A percentile compares a stretch with the other conserved stretches of the same genome.
These are phyloP conservation scores for Raddia guianensis DNA, from an alignment of 176 grass and related monocot genomes.

Conservation along the genomic window DNA sequence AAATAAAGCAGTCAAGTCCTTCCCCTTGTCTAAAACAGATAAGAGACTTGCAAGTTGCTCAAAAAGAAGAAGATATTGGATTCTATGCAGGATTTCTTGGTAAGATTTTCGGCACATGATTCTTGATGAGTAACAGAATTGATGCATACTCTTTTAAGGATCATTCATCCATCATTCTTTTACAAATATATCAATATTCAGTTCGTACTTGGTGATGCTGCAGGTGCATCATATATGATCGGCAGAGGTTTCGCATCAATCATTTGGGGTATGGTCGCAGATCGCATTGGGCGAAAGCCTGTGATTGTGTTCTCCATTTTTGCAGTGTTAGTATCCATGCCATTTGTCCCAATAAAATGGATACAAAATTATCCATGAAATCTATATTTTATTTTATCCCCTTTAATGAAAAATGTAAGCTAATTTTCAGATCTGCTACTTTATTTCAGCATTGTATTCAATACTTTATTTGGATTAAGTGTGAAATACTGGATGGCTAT, in stretches of 20 bases:
- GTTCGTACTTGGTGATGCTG: neutral
- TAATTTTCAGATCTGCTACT: neutral
- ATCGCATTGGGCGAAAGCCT: slow-evolving; percentile 79
- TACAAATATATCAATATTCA: neutral
- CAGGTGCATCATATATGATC: slow-evolving; percentile 82
- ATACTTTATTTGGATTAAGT: slow-evolving; percentile 77
- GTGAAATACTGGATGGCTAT: slow-evolving; percentile 77
- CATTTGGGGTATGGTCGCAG: slow-evolving; percentile 73
- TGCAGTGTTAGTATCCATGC: slow-evolving; percentile 59
- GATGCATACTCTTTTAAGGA: no score
- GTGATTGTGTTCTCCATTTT: slow-evolving; percentile 61
- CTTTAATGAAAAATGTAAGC: no score
- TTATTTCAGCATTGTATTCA: slow-evolving; percentile 65
- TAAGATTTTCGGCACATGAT: slow-evolving; percentile 22
- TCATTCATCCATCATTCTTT: neutral
- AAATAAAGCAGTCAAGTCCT: neutral
- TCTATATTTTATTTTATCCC: no score
- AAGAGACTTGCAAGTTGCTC: slow-evolving; percentile 66
- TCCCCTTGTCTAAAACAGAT: slow-evolving; percentile 42
- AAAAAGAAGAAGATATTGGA: slow-evolving; percentile 84
- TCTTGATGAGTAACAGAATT: neutral
- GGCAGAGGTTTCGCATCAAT: slow-evolving; percentile 73
- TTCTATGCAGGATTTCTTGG: slow-evolving; percentile 92
- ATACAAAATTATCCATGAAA: no score
- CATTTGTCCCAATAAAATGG: neutral